Conservation (phyloP, 345 rosid genomes). For the Aquilaria sinensis region DNA sequence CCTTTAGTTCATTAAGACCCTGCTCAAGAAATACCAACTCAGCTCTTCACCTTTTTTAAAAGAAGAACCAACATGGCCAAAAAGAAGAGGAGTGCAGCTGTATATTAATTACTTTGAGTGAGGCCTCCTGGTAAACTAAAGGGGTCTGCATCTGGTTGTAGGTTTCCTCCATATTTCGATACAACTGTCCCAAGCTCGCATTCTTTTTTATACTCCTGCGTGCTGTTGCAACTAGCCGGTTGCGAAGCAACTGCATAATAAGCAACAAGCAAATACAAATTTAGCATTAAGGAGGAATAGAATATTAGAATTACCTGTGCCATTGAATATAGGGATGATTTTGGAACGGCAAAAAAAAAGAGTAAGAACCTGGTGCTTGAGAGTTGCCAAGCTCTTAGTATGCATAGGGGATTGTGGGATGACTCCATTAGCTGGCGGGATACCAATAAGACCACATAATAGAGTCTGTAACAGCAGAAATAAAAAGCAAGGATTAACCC, state of each 20-base stretch:
- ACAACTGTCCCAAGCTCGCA: constrained; percentile 75
- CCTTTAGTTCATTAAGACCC: constrained; percentile 72
- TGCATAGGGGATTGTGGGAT: constrained; percentile 93
- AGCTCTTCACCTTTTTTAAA: background rate
- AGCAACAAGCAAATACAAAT: background rate
- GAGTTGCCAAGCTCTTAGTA: constrained; percentile 75
- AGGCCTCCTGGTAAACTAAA: constrained; percentile 51
- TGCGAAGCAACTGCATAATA: constrained; percentile 63
- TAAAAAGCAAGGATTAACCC: background rate
- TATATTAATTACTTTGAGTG: constrained; percentile 22
- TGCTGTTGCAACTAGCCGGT: constrained; percentile 66
- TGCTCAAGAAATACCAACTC: constrained; percentile 12
- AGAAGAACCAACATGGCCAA: too few relatives aligned
- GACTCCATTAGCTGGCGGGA: constrained; percentile 81
- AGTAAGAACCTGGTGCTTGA: constrained; percentile 68
- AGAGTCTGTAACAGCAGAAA: constrained; percentile 38
- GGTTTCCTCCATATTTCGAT: constrained; percentile 73
- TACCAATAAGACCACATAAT: constrained; percentile 71
- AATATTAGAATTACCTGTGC: background rate
- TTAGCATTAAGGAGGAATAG: too few relatives aligned
- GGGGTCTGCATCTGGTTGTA: constrained; percentile 94
- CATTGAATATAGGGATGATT: background rate
- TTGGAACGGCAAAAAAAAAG: background rate
- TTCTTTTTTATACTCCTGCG: constrained; percentile 58
- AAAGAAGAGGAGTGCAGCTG: too few relatives aligned